Evolutionary conservation across 805 yeast species (phyloP).

Genomic region (Starmera amethionina): DNA sequence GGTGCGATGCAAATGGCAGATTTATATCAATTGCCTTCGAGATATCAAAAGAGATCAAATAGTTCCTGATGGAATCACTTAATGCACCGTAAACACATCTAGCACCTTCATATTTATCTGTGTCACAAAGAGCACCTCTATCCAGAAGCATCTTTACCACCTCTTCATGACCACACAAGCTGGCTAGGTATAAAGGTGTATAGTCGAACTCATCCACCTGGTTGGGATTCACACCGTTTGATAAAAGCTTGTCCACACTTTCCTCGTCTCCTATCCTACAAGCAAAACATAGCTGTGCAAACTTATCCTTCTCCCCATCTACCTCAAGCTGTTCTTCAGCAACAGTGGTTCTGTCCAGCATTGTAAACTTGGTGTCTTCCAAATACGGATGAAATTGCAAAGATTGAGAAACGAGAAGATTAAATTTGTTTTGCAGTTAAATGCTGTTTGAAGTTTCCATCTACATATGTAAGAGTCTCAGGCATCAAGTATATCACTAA

Average conservation of each 20-base stretch:
- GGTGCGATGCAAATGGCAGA: conserved; percentile 67
- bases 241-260: not conserved
- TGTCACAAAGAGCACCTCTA: conserved; percentile 68
- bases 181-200: conserved; percentile 64
- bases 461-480: no score
- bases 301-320: not conserved
- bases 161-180: conserved; percentile 63
- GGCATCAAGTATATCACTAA: no score
- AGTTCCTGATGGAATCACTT: conserved; percentile 51
- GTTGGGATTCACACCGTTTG: conserved; percentile 8
- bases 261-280: not conserved
- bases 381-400: no score
- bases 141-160: conserved; percentile 53
- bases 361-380: no score
- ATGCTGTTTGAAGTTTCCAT: no score
- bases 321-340: not conserved
- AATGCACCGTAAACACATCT: conserved; percentile 73
- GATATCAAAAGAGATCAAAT: conserved; percentile 51
- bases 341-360: not conserved
- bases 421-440: no score
- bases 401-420: no score
- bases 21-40: conserved; percentile 56
- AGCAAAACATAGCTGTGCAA: not conserved
- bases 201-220: conserved; percentile 63
- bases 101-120: conserved; percentile 77